phyloP scores from a whole-genome alignment of 2,329 filamentous ascomycete genomes.

The Paraphoma sp. region DNA sequence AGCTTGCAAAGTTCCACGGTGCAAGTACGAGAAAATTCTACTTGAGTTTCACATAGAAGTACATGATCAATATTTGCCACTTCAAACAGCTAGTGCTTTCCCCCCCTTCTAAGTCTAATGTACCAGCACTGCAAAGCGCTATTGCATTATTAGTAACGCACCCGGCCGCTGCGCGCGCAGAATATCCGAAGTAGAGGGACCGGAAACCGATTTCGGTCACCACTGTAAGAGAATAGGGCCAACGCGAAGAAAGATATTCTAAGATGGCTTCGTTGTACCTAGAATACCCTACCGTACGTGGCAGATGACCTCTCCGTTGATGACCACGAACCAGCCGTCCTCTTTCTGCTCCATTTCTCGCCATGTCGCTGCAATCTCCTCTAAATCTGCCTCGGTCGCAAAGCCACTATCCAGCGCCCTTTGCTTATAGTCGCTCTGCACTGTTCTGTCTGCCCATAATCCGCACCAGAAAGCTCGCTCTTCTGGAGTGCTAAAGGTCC shows the following conservation, averaged over 20 bases:
- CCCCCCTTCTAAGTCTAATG: too few species aligned
- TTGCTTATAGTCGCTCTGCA: conserved; percentile 45
- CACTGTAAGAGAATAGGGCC: neutral
- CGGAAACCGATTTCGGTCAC: too few species aligned
- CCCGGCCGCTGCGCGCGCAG: too few species aligned
- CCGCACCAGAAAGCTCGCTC: conserved; percentile 51
- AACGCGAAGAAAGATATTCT: neutral
- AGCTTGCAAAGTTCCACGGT: too few species aligned
- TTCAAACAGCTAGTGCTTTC: too few species aligned
- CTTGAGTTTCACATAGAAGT: too few species aligned
- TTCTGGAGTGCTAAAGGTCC: conserved; percentile 51
- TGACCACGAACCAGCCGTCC: conserved; percentile 50
- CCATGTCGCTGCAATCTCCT: conserved; percentile 49
- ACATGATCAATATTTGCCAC: too few species aligned
- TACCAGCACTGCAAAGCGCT: too few species aligned
- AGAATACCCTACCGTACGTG: neutral
- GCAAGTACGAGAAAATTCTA: too few species aligned
- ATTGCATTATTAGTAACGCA: too few species aligned
- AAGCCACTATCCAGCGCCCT: conserved; percentile 47
- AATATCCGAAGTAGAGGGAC: too few species aligned
- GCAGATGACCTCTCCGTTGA: conserved; percentile 43
- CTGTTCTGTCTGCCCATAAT: conserved; percentile 47
- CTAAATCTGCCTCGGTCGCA: conserved; percentile 48
- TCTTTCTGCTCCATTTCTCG: conserved; percentile 50
- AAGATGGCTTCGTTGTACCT: neutral